Evolutionary conservation across 2,329 filamentous ascomycete genomes (phyloP), one percentile per base, ranked within the genome.

Genomic region (Chaetomium sp.): DNA sequence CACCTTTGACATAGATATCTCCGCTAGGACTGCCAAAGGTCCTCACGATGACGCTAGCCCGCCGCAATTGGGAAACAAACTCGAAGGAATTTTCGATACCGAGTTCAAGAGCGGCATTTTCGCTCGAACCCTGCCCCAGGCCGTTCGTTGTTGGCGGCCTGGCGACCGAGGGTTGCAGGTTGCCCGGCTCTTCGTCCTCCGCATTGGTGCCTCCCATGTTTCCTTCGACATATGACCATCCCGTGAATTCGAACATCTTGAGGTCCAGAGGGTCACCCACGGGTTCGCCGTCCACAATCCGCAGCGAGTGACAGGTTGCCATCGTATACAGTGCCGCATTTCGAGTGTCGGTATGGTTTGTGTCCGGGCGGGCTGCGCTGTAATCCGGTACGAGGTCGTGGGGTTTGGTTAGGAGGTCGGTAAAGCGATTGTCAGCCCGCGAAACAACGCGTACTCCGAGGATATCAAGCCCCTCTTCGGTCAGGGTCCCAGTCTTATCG

Each of bases 191-290:
- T 55, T 94, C 91, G 23, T 92, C 89, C 57, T 90, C 87, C 50
- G 82, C 83, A 60, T 86, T 86, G 31, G 83, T 85, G 27, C 82
- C 78, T 60, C 84, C 83, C 70, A 93, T 88, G 54, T 88, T 88
- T 2, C 93, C 92, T 79, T 99, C 95, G 75, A 97, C 91, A 71
- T 92, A 99, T 3, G 87, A 85, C 95, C 95, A 99, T 6, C 86
- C 85, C 0, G 95, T 98, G 71, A 97, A 99, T 69, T 97, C 90
- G 74, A 99, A 99, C 95, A 99, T 99, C 75, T 98, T 98, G 64
- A 97, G 83, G 75, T 99, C 95, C 1, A 99, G 82, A 4, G 96
- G 95, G 73, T 99, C 95, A 1, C 95, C 95, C 38, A 99, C 84
- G 49, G 98, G 85, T 74, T 97, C 93, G 56, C 87, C 90, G 67